A percentile compares a stretch with the other conserved stretches of the same genome.
Evolutionary conservation across 768 basidiomycete species (phyloP).

Genomic region (Xanthoconium purpureum): DNA sequence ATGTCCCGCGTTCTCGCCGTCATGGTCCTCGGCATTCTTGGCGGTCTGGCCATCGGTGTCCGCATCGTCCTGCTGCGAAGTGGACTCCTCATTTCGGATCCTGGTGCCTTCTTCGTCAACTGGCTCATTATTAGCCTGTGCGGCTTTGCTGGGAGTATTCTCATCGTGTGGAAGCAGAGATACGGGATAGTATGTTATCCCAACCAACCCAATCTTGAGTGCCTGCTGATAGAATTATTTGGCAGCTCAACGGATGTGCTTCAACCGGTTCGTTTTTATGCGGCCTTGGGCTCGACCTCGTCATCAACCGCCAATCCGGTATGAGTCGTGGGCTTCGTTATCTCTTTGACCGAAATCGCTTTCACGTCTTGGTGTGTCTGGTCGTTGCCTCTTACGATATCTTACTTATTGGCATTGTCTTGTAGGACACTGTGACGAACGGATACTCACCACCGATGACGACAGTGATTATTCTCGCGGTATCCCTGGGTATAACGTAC

Average conservation of each 20-base stretch:
- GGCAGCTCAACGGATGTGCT: slow-evolving; percentile 47
- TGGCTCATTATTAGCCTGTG: slow-evolving; percentile 52
- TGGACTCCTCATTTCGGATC: slow-evolving; percentile 44
- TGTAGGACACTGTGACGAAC: slow-evolving; percentile 45
- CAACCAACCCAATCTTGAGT: background rate
- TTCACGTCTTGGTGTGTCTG: slow-evolving; percentile 50
- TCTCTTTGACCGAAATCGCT: slow-evolving; percentile 59
- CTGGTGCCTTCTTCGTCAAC: slow-evolving; percentile 39
- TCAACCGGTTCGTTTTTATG: slow-evolving; percentile 60
- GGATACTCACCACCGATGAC: slow-evolving; percentile 50
- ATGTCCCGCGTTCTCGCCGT: slow-evolving; percentile 49
- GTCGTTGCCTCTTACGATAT: background rate
- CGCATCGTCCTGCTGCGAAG: slow-evolving; percentile 50
- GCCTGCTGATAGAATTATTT: slow-evolving; percentile 3
- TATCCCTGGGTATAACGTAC: slow-evolving; percentile 56
- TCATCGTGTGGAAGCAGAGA: slow-evolving; percentile 45
- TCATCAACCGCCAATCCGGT: slow-evolving; percentile 55
- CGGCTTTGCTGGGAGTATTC: slow-evolving; percentile 40
- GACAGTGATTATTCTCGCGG: slow-evolving; percentile 50
- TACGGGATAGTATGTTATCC: slow-evolving; percentile 45
- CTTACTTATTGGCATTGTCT: background rate
- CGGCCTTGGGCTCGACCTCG: slow-evolving; percentile 54
- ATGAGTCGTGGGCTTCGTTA: slow-evolving; percentile 62
- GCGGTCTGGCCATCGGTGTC: slow-evolving; percentile 57
- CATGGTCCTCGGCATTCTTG: slow-evolving; percentile 44